Percentiles rank a stretch among this genome's conserved stretches.
phyloP scores from a whole-genome alignment of 1,284 basidiomycete genomes.

The Trichosporon inkin region DNA sequence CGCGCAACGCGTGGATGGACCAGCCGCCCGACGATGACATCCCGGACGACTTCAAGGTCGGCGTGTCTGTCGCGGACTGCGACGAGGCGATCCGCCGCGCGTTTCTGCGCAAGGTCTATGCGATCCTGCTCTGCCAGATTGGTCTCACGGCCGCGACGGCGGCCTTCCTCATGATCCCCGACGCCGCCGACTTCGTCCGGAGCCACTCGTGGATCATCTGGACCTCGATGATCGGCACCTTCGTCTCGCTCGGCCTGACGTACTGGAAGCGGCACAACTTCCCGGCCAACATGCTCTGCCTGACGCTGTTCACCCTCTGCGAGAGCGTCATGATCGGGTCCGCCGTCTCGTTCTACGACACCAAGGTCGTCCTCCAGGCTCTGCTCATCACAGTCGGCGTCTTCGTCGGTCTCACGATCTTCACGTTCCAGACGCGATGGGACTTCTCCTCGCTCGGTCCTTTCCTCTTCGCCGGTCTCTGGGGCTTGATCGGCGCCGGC shows the following conservation, averaged over 20 bases:
- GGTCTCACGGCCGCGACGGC: slow-evolving; percentile 38
- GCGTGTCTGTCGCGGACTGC: slow-evolving; percentile 48
- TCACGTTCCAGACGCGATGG: slow-evolving; percentile 54
- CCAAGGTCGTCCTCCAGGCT: slow-evolving; percentile 54
- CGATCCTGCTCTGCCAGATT: slow-evolving; percentile 48
- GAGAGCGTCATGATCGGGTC: slow-evolving; percentile 53
- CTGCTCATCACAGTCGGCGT: slow-evolving; percentile 56
- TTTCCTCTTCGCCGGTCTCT: slow-evolving; percentile 47
- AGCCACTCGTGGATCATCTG: slow-evolving; percentile 45
- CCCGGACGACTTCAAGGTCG: slow-evolving; percentile 49
- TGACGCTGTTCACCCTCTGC: slow-evolving; percentile 54
- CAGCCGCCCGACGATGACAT: slow-evolving; percentile 41
- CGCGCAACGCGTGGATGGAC: slow-evolving; percentile 45
- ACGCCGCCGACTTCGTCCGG: slow-evolving; percentile 39
- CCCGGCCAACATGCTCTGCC: slow-evolving; percentile 54
- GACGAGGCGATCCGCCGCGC: slow-evolving; percentile 47
- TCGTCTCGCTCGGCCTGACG: slow-evolving; percentile 42
- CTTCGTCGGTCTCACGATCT: slow-evolving; percentile 56
- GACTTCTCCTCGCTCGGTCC: slow-evolving; percentile 49
- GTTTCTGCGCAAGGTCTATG: slow-evolving; percentile 49
- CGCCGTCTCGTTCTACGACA: slow-evolving; percentile 46
- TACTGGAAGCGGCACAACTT: slow-evolving; percentile 50
- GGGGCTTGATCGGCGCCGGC: slow-evolving; percentile 44
- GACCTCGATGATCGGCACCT: slow-evolving; percentile 45
- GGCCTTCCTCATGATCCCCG: slow-evolving; percentile 31